Evolutionary conservation across 2,329 filamentous ascomycete genomes (phyloP).

Genomic region (Trichoderma pleuroti): DNA sequence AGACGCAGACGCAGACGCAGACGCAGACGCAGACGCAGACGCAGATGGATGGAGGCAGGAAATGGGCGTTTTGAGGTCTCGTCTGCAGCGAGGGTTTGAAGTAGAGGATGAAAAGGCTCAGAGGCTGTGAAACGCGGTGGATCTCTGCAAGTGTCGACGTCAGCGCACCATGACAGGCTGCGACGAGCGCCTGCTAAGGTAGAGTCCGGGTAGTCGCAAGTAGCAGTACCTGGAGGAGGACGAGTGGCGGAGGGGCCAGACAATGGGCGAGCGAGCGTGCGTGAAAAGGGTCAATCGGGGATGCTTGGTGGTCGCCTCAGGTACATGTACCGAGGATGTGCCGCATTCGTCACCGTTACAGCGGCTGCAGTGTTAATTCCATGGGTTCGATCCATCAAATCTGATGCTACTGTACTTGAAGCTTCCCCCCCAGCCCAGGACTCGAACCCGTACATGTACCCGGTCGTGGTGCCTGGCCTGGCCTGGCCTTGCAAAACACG

Average conservation of each 20-base stretch:
- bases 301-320: neutral
- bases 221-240: neutral
- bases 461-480: neutral
- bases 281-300: neutral
- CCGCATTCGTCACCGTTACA: conserved; percentile 10
- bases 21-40: neutral
- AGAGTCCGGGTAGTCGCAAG: neutral
- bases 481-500: neutral
- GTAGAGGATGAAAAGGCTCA: conserved; percentile 23
- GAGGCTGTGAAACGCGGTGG: conserved; percentile 33
- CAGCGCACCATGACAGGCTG: conserved; percentile 37
- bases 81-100: neutral
- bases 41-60: conserved; percentile 20
- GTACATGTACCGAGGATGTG: conserved; percentile 28
- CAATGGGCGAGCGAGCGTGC: conserved; percentile 1
- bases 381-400: neutral
- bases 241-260: conserved; percentile 4
- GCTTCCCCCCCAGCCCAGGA: neutral
- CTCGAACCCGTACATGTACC: neutral
- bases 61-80: conserved; percentile 16
- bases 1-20: conserved; percentile 1
- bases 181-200: neutral
- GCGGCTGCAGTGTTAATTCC: neutral
- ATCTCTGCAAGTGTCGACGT: conserved; percentile 44
- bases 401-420: neutral